A percentile compares a stretch with the other conserved stretches of the same genome.
These are phyloP conservation scores for Fusarium abutilonis DNA, from an alignment of 2,329 filamentous ascomycete species.

Conservation along the genomic window DNA sequence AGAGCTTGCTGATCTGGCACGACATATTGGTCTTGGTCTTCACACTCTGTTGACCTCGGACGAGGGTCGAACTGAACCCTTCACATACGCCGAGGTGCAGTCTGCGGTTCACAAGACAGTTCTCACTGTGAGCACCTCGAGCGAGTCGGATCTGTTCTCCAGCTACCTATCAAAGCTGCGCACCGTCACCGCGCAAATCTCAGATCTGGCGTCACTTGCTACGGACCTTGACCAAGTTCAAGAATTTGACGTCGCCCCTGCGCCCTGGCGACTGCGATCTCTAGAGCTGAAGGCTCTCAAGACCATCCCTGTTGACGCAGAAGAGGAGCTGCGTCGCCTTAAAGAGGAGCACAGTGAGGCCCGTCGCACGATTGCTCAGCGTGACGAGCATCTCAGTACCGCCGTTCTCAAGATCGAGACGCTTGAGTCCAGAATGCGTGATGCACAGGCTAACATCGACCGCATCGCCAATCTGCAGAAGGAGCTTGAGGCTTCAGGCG, in stretches of 20 bases:
- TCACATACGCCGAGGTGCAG: constrained; percentile 73
- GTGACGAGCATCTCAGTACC: constrained; percentile 86
- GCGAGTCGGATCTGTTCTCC: constrained; percentile 75
- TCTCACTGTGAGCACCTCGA: constrained; percentile 59
- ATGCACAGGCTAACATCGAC: constrained; percentile 80
- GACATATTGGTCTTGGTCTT: constrained; percentile 73
- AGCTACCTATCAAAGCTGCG: constrained; percentile 75
- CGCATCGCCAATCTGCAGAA: constrained; percentile 73
- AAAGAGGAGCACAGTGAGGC: constrained; percentile 84
- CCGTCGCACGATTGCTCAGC: constrained; percentile 74
- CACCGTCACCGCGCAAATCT: constrained; percentile 69
- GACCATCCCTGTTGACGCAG: constrained; percentile 80
- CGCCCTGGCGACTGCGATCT: constrained; percentile 86
- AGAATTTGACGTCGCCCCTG: constrained; percentile 78
- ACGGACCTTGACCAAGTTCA: constrained; percentile 76
- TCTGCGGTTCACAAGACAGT: constrained; percentile 67
- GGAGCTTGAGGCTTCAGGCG: constrained; percentile 63
- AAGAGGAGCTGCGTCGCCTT: constrained; percentile 83
- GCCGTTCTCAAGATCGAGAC: constrained; percentile 93
- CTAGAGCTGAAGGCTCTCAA: constrained; percentile 85
- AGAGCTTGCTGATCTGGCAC: constrained; percentile 72
- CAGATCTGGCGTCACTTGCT: constrained; percentile 76
- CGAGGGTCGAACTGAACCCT: constrained; percentile 74
- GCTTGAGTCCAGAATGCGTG: constrained; percentile 85
- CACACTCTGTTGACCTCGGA: constrained; percentile 72